Evolutionary conservation across 108 stramenopile genomes (phyloP).

Genomic region (Discostella pseudostelligera): DNA sequence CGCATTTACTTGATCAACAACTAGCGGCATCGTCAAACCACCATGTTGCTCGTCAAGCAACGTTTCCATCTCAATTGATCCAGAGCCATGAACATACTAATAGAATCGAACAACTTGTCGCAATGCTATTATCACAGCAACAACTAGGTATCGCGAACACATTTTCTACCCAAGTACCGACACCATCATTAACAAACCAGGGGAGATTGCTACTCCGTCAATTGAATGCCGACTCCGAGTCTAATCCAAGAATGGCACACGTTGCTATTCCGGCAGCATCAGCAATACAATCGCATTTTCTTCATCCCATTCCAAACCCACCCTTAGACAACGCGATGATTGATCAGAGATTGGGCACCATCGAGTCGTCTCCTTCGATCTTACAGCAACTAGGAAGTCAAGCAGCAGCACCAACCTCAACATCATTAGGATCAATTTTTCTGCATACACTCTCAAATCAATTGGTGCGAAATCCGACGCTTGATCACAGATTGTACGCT

Average conservation of each 20-base stretch:
- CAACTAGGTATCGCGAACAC: background rate
- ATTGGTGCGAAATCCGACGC: background rate
- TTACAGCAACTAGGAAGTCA: background rate
- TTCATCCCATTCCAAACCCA: too few species aligned
- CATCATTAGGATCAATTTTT: background rate
- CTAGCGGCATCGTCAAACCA: background rate
- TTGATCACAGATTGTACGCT: background rate
- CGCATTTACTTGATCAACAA: background rate
- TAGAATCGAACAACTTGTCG: background rate
- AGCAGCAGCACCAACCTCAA: background rate
- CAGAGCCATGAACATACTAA: background rate
- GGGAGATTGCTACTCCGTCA: background rate
- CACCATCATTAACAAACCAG: background rate
- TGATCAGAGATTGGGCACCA: too few species aligned
- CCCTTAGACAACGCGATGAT: too few species aligned
- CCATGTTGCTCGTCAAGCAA: background rate
- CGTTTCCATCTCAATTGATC: background rate
- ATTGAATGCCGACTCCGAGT: background rate
- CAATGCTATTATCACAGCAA: conserved; percentile 1
- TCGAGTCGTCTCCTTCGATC: too few species aligned
- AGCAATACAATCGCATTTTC: too few species aligned
- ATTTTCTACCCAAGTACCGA: background rate
- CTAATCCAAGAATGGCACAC: background rate
- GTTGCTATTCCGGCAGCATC: too few species aligned
- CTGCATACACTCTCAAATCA: background rate